Conservation (phyloP, 2,329 filamentous ascomycete genomes). For the Colletotrichum costaricense region DNA sequence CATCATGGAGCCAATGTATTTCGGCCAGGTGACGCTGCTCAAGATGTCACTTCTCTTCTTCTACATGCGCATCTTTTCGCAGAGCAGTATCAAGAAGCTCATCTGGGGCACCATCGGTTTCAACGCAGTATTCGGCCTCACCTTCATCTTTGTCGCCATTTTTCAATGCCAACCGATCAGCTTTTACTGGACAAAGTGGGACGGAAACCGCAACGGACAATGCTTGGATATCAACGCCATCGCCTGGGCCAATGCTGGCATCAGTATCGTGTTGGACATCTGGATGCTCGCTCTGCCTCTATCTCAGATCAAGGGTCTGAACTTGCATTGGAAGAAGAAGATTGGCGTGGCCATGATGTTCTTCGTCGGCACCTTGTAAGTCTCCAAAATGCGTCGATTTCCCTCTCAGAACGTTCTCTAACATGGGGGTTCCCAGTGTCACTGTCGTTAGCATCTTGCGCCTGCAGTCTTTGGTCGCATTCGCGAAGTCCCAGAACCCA, state of each 20-base stretch:
- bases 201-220: slow-evolving; percentile 55
- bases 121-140: slow-evolving; percentile 51
- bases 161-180: slow-evolving; percentile 64
- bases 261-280: slow-evolving; percentile 63
- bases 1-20: slow-evolving; percentile 57
- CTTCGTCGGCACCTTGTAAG: slow-evolving; percentile 58
- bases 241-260: slow-evolving; percentile 62
- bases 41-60: slow-evolving; percentile 66
- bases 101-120: slow-evolving; percentile 56
- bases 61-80: slow-evolving; percentile 66
- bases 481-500: slow-evolving; percentile 44
- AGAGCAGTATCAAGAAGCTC: slow-evolving; percentile 43
- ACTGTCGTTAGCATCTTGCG: slow-evolving; percentile 52
- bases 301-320: slow-evolving; percentile 53
- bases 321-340: slow-evolving; percentile 60
- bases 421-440: slow-evolving; percentile 40
- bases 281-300: slow-evolving; percentile 64
- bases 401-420: background rate
- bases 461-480: slow-evolving; percentile 46
- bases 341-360: slow-evolving; percentile 63
- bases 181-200: slow-evolving; percentile 66
- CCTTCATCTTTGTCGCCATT: slow-evolving; percentile 55
- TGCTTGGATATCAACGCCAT: slow-evolving; percentile 63
- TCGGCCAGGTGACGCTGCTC: slow-evolving; percentile 56
- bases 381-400: background rate